Evolutionary conservation across 805 yeast species (phyloP).

Genomic region (Metschnikowia arizonensis): DNA sequence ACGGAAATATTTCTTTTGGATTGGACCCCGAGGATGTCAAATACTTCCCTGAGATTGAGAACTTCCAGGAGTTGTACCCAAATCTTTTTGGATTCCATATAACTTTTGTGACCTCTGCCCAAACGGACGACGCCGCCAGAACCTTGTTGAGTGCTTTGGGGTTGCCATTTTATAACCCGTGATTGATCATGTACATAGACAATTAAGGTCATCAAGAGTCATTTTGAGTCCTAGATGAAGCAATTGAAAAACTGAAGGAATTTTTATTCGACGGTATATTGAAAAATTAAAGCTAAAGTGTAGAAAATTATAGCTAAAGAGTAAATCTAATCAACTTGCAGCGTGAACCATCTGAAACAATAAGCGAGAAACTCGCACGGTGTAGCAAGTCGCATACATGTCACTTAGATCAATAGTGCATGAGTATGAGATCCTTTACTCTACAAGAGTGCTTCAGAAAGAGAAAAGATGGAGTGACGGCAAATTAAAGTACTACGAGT

Average conservation of each 20-base stretch:
- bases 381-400: conserved; percentile 7
- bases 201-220: background rate
- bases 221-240: background rate
- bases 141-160: conserved; percentile 78
- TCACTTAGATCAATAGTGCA: conserved; percentile 35
- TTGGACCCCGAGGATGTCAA: conserved; percentile 70
- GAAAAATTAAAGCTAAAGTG: too few relatives aligned
- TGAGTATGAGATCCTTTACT: conserved; percentile 45
- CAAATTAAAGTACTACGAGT: conserved; percentile 39
- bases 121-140: conserved; percentile 86
- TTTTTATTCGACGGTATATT: background rate
- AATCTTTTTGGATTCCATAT: conserved; percentile 81
- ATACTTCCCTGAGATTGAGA: conserved; percentile 90
- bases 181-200: conserved; percentile 11
- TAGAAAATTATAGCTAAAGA: background rate
- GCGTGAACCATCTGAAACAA: background rate
- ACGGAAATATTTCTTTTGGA: conserved; percentile 85
- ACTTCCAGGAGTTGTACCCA: conserved; percentile 87
- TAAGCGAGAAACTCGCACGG: background rate
- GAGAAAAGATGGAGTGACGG: conserved; percentile 54
- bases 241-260: background rate
- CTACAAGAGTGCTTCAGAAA: conserved; percentile 43
- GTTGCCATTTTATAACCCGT: conserved; percentile 55
- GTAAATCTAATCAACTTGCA: background rate
- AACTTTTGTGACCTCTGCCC: conserved; percentile 82